Evolutionary conservation across 2,329 filamentous ascomycete species (phyloP), one percentile per base, ranked within the genome.

Genomic region (Neurospora sp.): DNA sequence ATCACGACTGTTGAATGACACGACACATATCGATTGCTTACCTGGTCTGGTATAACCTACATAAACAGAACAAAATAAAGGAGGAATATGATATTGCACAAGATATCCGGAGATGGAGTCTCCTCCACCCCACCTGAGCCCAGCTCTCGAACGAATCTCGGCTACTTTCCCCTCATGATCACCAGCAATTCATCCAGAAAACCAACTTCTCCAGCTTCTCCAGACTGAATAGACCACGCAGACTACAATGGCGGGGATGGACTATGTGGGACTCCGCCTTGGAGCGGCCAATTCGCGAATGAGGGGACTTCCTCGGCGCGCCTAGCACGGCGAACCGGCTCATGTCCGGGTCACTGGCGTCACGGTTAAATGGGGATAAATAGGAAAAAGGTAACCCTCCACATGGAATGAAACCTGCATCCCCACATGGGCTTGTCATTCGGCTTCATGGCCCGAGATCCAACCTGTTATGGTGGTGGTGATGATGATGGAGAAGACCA

Each of bases 291-390:
- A 36, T 19, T 43, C 67, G 19, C 46, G 46, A 52, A 52, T 52
- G 46, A 52, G 46, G 46, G 46, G 46, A 15, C 33, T 68, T 13
- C 7, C 67, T n/a, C 28, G 28, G 52, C 52, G 52, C 28, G 52
- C 52, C 52, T 33, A 33, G 15, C 52, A 62, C 52, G 52, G 52
- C 28, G 7, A n/a, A 62, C 52, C 28, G 52, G 52, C 23, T 62
- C 52, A 36, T 62, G 28, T 62, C 52, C 72, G 72, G 73, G 68
- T 71, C 68, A 62, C 67, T 70, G 71, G 72, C 72, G 71, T 68
- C 70, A 71, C 78, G 78, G 78, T 74, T 80, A 79, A 80, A 80
- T 79, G 75, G 74, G 78, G 78, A 77, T 79, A 79, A 80, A 80
- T 78, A 72, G 73, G 66, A 68, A 72, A 72, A 74, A 62, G 1